Conservation (phyloP, 192 early-diverging fungal species). For the Coemansia sp. region DNA sequence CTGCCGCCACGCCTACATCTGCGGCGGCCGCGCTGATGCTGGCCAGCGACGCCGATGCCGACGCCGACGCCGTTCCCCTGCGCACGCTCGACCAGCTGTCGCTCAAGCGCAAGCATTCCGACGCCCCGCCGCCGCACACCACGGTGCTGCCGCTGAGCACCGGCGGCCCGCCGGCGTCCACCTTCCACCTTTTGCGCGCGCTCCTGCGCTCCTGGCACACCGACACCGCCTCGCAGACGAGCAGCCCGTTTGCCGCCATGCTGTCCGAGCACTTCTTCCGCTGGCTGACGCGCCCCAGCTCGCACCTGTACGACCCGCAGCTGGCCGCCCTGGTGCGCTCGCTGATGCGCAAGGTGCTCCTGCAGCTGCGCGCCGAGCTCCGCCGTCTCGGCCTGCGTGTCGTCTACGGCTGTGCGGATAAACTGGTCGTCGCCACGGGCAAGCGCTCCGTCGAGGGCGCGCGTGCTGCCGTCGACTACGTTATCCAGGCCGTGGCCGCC, state of each 20-base stretch:
- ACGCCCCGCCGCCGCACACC: no score
- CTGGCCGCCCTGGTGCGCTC: conserved; percentile 74
- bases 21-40: conserved; percentile 11
- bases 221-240: conserved; percentile 61
- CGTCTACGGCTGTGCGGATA: conserved; percentile 78
- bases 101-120: conserved; percentile 2
- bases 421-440: conserved; percentile 75
- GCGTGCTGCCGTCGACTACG: conserved; percentile 69
- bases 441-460: conserved; percentile 75
- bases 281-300: conserved; percentile 77
- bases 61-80: not conserved
- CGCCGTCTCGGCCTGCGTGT: conserved; percentile 72
- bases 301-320: conserved; percentile 82
- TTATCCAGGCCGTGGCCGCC: conserved; percentile 63
- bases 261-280: conserved; percentile 84
- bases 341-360: conserved; percentile 87
- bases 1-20: not conserved
- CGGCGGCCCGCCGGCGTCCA: conserved; percentile 31
- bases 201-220: conserved; percentile 80
- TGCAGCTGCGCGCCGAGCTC: conserved; percentile 80
- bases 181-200: conserved; percentile 70
- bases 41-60: conserved; percentile 10
- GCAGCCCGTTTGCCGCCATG: conserved; percentile 67
- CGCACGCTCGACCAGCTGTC: not conserved
- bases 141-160: conserved; percentile 2